Evolutionary conservation across 176 grass and related monocot species (phyloP), one percentile per base, ranked within the genome.

Genomic region (Zizania latifolia): DNA sequence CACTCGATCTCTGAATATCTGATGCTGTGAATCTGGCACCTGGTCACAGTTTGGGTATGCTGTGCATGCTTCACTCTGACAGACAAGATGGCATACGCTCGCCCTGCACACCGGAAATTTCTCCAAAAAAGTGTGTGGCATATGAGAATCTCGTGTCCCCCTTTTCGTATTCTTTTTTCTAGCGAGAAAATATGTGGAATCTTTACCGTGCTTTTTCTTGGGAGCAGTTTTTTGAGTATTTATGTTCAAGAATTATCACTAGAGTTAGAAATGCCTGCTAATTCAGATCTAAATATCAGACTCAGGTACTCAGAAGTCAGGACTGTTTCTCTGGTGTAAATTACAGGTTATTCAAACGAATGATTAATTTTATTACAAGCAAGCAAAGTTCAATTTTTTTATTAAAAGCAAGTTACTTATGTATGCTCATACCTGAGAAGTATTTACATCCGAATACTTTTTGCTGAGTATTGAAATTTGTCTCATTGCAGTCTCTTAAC

Each of bases 1-100:
- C 2, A 2, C 19, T 10, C n/a, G 0, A n/a, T 5, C 2, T 10
- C 44, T 54, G 59, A n/a, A 70, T 10, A 6, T 69, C 41, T 56
- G 21, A 44, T 64, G 56, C 8, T 76, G 43, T 50, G 23, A 85
- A 40, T 67, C 64, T 72, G 68, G 46, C 41, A 68, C 51, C 39
- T 53, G 41, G 35, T 56, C 39, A 59, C 28, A 50, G 77, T 48
- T 30, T 86, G 35, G 38, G 30, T 34, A 46, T 61, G 22, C 44
- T 73, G 12, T 43, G 1, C 48, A 65, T 74, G 31, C 51, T 24
- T 65, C 23, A 4, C 79, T 39, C 7, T 12, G 17, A 26, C 53
- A 58, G 35, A 69, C 19, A 70, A 7, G 53, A 58, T 0, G 37
- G 26, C 32, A 58, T 17, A 1, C 12, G 10, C 24, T 44, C 35